phyloP scores from a whole-genome alignment of 2,329 filamentous ascomycete genomes.

The Aspergillus floridensis region DNA sequence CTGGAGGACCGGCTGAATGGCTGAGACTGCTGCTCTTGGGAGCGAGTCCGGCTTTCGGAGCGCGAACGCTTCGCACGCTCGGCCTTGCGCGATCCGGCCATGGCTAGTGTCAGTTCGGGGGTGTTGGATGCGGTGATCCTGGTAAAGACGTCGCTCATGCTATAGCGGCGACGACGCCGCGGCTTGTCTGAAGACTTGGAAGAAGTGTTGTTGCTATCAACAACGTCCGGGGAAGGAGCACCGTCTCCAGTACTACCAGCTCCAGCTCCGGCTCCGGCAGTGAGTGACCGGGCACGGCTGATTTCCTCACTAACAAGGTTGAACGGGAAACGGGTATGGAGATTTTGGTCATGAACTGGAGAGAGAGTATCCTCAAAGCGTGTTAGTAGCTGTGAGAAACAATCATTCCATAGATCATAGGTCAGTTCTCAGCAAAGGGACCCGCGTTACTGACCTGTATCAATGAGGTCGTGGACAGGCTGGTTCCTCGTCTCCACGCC shows the following conservation, averaged over 20 bases:
- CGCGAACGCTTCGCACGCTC: not conserved
- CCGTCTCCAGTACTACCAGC: no score
- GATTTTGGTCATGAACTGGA: slow-evolving; percentile 8
- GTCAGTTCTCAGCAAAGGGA: not conserved
- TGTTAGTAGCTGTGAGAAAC: not conserved
- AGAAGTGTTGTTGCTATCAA: not conserved
- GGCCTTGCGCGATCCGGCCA: not conserved
- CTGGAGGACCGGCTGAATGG: slow-evolving; percentile 12
- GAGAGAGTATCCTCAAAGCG: no score
- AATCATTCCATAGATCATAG: not conserved
- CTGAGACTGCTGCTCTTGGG: not conserved
- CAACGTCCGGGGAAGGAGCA: not conserved
- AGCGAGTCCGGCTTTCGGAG: slow-evolving; percentile 4
- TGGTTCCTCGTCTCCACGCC: slow-evolving; percentile 23
- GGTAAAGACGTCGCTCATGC: slow-evolving; percentile 25
- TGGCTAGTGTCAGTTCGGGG: not conserved
- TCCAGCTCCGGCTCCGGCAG: no score
- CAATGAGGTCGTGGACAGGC: slow-evolving; percentile 16
- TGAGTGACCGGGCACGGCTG: not conserved
- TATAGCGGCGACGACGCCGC: slow-evolving; percentile 23
- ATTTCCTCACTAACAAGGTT: slow-evolving; percentile 18
- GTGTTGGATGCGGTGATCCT: not conserved
- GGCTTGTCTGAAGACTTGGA: not conserved
- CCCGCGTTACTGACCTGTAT: slow-evolving; percentile 13
- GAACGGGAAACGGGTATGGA: slow-evolving; percentile 28